Conservation (phyloP, 805 yeast genomes). For the Saitoella complicata region DNA sequence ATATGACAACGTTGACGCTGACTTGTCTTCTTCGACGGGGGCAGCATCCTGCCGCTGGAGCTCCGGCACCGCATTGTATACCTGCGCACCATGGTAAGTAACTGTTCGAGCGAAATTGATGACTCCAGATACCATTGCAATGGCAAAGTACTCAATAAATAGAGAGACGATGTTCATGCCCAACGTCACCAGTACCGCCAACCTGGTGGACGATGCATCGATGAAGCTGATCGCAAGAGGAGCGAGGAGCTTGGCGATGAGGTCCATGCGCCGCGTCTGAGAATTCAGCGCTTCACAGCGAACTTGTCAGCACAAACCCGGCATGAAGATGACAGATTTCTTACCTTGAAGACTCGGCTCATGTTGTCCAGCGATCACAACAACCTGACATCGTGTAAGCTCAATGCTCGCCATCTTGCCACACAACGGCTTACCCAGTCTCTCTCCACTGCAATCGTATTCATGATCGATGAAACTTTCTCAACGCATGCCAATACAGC, state of each 20-base stretch:
- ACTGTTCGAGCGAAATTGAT: no score
- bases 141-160: constrained; percentile 21
- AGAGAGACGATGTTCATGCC: constrained; percentile 19
- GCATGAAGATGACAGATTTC: no score
- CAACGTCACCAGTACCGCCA: constrained; percentile 19
- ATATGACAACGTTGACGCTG: no score
- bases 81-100: no score
- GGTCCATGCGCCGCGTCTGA: constrained; percentile 25
- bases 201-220: constrained; percentile 15
- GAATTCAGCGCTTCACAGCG: constrained; percentile 23
- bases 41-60: no score
- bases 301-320: no score
- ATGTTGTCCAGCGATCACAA: constrained; percentile 21
- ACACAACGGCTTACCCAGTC: no score
- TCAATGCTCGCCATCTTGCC: no score
- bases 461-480: constrained; percentile 21
- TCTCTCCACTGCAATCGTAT: constrained; percentile 25
- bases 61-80: no score
- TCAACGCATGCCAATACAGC: constrained; percentile 23
- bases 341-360: constrained; percentile 14
- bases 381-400: constrained; percentile 11
- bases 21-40: no score
- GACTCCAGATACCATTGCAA: constrained; percentile 20
- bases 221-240: constrained; percentile 24
- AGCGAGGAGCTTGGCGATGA: constrained; percentile 24